Conservation (phyloP, 129 eudicot species). For the Flaveria ramosissima region DNA sequence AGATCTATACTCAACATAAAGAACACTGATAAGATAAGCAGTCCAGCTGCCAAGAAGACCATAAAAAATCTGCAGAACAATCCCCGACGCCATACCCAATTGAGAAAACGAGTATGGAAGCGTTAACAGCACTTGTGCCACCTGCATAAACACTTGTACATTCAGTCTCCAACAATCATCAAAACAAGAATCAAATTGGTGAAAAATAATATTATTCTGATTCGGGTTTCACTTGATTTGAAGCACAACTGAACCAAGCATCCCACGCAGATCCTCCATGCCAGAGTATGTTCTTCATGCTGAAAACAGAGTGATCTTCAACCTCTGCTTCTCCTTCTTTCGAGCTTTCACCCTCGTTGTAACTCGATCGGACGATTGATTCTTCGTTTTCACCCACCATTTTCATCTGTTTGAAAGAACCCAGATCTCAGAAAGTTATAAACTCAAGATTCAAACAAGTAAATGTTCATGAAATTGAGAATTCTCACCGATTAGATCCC, state of each 20-base stretch:
- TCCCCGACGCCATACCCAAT: constrained; percentile 84
- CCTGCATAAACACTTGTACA: constrained; percentile 51
- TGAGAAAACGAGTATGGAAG: constrained; percentile 93
- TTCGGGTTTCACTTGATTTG: constrained; percentile 67
- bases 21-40: constrained; percentile 92
- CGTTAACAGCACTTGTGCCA: constrained; percentile 92
- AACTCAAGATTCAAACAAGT: not conserved
- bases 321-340: constrained; percentile 29
- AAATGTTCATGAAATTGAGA: not conserved
- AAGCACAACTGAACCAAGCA: constrained; percentile 99
- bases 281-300: constrained; percentile 63
- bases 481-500: not conserved
- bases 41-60: constrained; percentile 97
- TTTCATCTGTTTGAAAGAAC: constrained; percentile 24
- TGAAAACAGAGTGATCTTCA: constrained; percentile 53
- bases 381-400: constrained; percentile 80
- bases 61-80: constrained; percentile 75
- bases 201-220: too few relatives aligned
- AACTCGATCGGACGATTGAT: constrained; percentile 68
- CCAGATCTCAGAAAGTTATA: constrained; percentile 21
- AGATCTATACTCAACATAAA: constrained; percentile 77
- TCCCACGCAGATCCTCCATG: constrained; percentile 99
- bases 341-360: constrained; percentile 44
- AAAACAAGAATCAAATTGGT: too few relatives aligned
- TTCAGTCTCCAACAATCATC: not conserved